Evolutionary conservation across 2,329 filamentous ascomycete species (phyloP).

Genomic region (Cucurbitaria berberidis): DNA sequence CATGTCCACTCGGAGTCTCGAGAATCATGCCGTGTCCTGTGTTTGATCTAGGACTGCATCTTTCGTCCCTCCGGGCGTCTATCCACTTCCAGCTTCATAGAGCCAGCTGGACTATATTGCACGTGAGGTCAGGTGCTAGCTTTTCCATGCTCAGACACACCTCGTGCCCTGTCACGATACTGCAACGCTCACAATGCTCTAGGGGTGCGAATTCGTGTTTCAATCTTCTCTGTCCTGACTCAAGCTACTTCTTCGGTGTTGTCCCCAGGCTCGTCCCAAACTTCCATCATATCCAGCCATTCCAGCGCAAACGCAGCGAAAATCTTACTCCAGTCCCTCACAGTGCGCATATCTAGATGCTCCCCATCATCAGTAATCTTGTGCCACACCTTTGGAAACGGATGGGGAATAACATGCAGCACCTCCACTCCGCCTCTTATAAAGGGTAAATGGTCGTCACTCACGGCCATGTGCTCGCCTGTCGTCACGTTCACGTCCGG

Average conservation of each 20-base stretch:
- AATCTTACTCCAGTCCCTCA: constrained; percentile 87
- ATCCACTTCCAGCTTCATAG: too few relatives aligned
- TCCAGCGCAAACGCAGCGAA: constrained; percentile 84
- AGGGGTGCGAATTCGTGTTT: background rate
- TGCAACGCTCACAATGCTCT: background rate
- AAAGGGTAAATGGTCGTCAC: constrained; percentile 93
- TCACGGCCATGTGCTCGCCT: constrained; percentile 56
- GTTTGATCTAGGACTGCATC: constrained; percentile 78
- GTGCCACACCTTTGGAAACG: constrained; percentile 89
- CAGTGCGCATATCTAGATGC: constrained; percentile 79
- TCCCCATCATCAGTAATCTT: constrained; percentile 80
- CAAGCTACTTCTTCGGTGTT: background rate
- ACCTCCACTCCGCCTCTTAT: constrained; percentile 84
- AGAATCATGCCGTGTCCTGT: constrained; percentile 78
- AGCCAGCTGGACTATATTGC: too few relatives aligned
- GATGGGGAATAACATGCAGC: constrained; percentile 83
- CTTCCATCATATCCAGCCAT: constrained; percentile 82
- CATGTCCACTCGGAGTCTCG: constrained; percentile 38
- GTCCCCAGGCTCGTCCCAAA: constrained; percentile 35
- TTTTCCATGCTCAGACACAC: too few relatives aligned
- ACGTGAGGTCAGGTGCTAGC: too few relatives aligned
- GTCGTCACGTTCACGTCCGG: constrained; percentile 49
- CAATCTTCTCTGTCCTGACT: background rate
- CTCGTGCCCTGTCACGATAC: too few relatives aligned
- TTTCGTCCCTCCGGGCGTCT: constrained; percentile 52